Percentiles rank a stretch among this genome's conserved stretches.
Conservation (phyloP, 2,329 filamentous ascomycete genomes). For the Trichophyton mentagrophytes region DNA sequence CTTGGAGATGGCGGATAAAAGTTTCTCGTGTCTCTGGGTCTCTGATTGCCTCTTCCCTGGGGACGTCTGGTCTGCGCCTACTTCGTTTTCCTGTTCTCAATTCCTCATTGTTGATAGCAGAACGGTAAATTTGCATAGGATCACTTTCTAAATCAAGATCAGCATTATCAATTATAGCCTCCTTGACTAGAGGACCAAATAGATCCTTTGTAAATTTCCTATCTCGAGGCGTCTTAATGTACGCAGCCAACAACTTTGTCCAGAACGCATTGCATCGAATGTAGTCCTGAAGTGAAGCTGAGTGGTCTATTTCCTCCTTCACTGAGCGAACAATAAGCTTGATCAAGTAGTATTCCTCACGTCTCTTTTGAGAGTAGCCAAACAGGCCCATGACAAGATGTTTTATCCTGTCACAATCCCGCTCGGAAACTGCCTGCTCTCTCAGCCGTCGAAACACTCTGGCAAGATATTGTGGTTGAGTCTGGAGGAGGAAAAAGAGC, state of each 20-base stretch:
- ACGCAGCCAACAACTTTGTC: slow-evolving; percentile 72
- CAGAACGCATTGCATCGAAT: slow-evolving; percentile 86
- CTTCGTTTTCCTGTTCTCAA: slow-evolving; percentile 79
- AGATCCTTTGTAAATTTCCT: slow-evolving; percentile 84
- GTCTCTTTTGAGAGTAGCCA: slow-evolving; percentile 88
- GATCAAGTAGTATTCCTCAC: slow-evolving; percentile 92
- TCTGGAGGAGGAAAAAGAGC: slow-evolving; percentile 93
- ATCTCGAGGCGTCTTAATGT: slow-evolving; percentile 80
- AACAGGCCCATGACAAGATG: slow-evolving; percentile 93
- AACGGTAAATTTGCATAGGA: slow-evolving; percentile 91
- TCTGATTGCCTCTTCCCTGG: slow-evolving; percentile 85
- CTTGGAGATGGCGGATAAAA: slow-evolving; percentile 88
- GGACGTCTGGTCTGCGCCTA: slow-evolving; percentile 67
- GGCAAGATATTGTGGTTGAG: slow-evolving; percentile 87
- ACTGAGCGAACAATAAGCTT: slow-evolving; percentile 75
- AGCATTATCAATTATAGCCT: slow-evolving; percentile 86
- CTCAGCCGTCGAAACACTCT: slow-evolving; percentile 73
- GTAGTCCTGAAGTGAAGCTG: slow-evolving; percentile 66
- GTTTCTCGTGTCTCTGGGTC: slow-evolving; percentile 83
- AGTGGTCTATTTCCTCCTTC: slow-evolving; percentile 70
- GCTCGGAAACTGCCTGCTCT: slow-evolving; percentile 73
- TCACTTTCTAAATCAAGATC: slow-evolving; percentile 90
- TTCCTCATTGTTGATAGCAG: slow-evolving; percentile 93
- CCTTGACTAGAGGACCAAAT: slow-evolving; percentile 69
- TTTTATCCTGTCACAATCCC: slow-evolving; percentile 84